Evolutionary conservation across 2,329 filamentous ascomycete genomes (phyloP).

Genomic region (Dactylellina cionopaga): DNA sequence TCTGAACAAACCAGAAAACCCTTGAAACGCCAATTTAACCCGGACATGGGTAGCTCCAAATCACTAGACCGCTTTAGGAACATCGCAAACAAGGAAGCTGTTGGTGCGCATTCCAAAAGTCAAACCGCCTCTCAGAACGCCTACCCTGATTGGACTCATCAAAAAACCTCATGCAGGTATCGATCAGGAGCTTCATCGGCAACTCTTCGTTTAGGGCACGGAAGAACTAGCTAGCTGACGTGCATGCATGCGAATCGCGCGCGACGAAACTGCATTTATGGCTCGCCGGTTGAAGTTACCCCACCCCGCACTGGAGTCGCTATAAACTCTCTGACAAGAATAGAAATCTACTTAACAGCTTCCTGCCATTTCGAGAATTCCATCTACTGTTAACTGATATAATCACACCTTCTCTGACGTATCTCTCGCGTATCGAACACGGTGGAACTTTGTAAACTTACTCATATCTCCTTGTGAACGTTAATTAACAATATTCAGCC

Average conservation of each 20-base stretch:
- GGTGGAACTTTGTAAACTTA: constrained; percentile 5
- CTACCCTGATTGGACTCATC: constrained; percentile 46
- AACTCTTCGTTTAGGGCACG: background rate
- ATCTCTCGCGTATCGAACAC: constrained; percentile 15
- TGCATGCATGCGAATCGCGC: constrained; percentile 17
- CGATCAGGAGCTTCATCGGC: constrained; percentile 35
- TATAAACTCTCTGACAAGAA: constrained; percentile 14
- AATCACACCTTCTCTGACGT: constrained; percentile 9
- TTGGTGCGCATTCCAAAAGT: background rate
- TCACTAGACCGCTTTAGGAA: constrained; percentile 18
- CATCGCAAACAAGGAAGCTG: constrained; percentile 7
- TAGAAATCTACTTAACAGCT: constrained; percentile 5
- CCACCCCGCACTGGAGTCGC: background rate
- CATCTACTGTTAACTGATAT: too few relatives aligned
- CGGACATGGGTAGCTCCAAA: constrained; percentile 20
- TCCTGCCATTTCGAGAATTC: constrained; percentile 35
- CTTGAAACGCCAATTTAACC: constrained; percentile 33
- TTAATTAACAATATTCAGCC: constrained; percentile 18
- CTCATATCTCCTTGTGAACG: background rate
- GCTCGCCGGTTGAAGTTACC: constrained; percentile 22
- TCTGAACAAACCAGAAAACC: constrained; percentile 6
- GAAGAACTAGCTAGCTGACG: background rate
- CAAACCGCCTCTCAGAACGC: constrained; percentile 38
- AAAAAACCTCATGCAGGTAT: constrained; percentile 27
- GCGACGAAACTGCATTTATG: constrained; percentile 48